phyloP scores from a whole-genome alignment of 495 filamentous ascomycete genomes.

The Aspergillus kassunensis region DNA sequence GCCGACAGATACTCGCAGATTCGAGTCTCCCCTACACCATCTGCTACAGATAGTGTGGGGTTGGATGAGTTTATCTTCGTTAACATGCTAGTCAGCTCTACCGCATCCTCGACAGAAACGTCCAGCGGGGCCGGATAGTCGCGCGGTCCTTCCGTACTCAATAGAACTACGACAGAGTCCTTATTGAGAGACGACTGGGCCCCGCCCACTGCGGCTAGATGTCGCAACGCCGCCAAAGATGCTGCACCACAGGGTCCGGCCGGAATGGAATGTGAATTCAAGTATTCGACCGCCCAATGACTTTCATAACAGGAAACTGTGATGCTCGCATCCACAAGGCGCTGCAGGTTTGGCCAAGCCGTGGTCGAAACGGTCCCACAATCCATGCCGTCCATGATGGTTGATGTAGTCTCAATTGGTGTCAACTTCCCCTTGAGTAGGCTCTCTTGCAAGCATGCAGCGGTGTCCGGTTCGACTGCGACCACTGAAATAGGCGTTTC shows the following conservation, averaged over 20 bases:
- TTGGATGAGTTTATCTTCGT: constrained; percentile 45
- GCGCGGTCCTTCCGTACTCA: constrained; percentile 48
- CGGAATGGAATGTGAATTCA: constrained; percentile 41
- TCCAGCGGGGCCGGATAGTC: constrained; percentile 29
- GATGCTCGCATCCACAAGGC: constrained; percentile 55
- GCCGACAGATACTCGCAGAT: constrained; percentile 38
- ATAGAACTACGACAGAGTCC: constrained; percentile 51
- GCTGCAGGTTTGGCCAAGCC: constrained; percentile 55
- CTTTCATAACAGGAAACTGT: constrained; percentile 54
- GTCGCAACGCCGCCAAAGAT: constrained; percentile 53
- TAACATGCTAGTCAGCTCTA: constrained; percentile 34
- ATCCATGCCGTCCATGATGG: constrained; percentile 66
- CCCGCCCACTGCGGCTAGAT: constrained; percentile 29
- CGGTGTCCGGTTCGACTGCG: constrained; percentile 61
- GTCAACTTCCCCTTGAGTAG: constrained; percentile 42
- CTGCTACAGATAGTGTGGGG: constrained; percentile 31
- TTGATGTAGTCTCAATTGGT: constrained; percentile 45
- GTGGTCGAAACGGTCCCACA: constrained; percentile 61
- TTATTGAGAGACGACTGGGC: constrained; percentile 27
- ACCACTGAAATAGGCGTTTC: constrained; percentile 37
- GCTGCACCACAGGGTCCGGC: constrained; percentile 65
- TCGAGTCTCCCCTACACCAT: constrained; percentile 38
- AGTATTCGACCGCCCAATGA: constrained; percentile 47
- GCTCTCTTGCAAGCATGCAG: constrained; percentile 53
- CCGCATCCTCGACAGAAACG: constrained; percentile 31